These are phyloP conservation scores for Endothia cerciana DNA, from an alignment of 2,329 filamentous ascomycete genomes.

Conservation along the genomic window DNA sequence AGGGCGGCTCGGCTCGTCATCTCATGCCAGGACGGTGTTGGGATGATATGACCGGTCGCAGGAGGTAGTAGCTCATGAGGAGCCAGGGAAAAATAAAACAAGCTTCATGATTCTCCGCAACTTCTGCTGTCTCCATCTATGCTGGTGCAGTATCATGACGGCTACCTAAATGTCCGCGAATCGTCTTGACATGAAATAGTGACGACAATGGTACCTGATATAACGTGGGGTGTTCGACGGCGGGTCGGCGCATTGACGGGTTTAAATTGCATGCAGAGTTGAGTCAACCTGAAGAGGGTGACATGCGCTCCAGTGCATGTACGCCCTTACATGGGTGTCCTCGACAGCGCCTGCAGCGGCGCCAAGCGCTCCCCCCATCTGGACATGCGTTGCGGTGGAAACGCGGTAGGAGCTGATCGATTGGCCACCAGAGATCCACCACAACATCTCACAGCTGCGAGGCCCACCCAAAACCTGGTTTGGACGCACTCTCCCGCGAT, in stretches of 20 bases:
- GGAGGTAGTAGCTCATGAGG: slow-evolving; percentile 26
- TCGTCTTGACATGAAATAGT: not conserved
- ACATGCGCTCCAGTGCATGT: not conserved
- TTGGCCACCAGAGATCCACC: slow-evolving; percentile 19
- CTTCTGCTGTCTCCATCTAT: not conserved
- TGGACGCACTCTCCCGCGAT: slow-evolving; percentile 23
- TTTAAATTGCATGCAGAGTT: slow-evolving; percentile 19
- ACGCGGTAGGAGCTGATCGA: slow-evolving; percentile 16
- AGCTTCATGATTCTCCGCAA: slow-evolving; percentile 17
- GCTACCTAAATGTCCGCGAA: not conserved
- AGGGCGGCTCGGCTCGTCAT: slow-evolving; percentile 35
- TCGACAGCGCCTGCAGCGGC: not conserved
- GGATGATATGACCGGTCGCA: slow-evolving; percentile 16
- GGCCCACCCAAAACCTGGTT: slow-evolving; percentile 29
- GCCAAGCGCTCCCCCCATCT: slow-evolving; percentile 6
- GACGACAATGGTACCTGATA: not conserved
- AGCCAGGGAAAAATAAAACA: slow-evolving; percentile 13
- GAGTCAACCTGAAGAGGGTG: not conserved
- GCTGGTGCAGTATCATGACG: too few species aligned
- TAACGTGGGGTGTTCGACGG: not conserved
- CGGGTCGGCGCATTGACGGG: not conserved
- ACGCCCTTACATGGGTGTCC: not conserved
- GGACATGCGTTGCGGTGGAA: slow-evolving; percentile 29
- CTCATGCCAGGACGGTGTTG: slow-evolving; percentile 38
- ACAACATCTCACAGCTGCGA: slow-evolving; percentile 20